Conservation (phyloP, 1,139 yeast genomes). For the Saccharomyces hybrid region DNA sequence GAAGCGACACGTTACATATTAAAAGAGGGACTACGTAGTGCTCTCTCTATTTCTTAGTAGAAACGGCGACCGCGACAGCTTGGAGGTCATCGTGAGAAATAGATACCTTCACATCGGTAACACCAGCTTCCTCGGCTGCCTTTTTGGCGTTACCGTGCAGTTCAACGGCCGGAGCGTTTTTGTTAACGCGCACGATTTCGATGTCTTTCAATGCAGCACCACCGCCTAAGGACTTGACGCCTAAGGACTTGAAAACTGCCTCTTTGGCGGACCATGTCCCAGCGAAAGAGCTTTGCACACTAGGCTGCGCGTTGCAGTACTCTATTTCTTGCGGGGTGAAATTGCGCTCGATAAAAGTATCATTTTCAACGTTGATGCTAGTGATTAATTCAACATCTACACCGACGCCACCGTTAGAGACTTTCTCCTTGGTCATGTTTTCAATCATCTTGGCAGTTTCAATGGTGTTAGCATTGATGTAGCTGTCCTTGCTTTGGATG, state of each 20-base stretch:
- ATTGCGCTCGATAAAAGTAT: slow-evolving; percentile 85
- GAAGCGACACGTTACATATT: not conserved
- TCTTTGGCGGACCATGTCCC: slow-evolving; percentile 99
- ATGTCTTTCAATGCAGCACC: slow-evolving; percentile 91
- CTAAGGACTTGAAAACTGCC: slow-evolving; percentile 94
- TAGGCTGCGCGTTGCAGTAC: slow-evolving; percentile 68
- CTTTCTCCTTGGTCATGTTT: slow-evolving; percentile 40
- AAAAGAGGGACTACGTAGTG: not conserved
- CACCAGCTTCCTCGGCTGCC: slow-evolving; percentile 67
- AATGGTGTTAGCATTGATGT: slow-evolving; percentile 15
- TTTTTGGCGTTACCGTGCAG: slow-evolving; percentile 68
- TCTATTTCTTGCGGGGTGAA: slow-evolving; percentile 73
- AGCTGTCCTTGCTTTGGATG: slow-evolving; percentile 31
- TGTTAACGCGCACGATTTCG: slow-evolving; percentile 74
- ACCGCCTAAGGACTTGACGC: slow-evolving; percentile 85
- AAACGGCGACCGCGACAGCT: slow-evolving; percentile 94
- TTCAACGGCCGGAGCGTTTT: slow-evolving; percentile 79
- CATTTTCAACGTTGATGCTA: slow-evolving; percentile 74
- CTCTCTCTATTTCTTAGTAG: slow-evolving; percentile 29
- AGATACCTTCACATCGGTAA: slow-evolving; percentile 69
- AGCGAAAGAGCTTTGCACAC: slow-evolving; percentile 84
- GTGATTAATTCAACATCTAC: slow-evolving; percentile 91
- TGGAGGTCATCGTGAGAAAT: slow-evolving; percentile 96
- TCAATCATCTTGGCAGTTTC: slow-evolving; percentile 29
- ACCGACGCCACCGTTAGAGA: slow-evolving; percentile 49